Evolutionary conservation across 768 basidiomycete genomes (phyloP).

Genomic region (Lentinula lateritia): DNA sequence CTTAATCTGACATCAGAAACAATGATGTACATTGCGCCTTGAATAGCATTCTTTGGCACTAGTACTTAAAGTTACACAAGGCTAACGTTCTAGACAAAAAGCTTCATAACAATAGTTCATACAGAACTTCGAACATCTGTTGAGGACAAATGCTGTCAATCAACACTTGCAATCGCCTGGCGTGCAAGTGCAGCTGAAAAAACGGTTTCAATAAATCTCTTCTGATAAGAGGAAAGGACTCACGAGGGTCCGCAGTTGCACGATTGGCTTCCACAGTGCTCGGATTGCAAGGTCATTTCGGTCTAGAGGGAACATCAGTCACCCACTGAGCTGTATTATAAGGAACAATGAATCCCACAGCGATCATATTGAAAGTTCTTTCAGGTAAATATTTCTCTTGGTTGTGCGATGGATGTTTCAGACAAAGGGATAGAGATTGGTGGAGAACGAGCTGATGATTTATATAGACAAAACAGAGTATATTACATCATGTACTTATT

Average conservation of each 20-base stretch:
- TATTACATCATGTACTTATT: not conserved
- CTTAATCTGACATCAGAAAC: too few species aligned
- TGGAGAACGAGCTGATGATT: not conserved
- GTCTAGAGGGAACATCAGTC: not conserved
- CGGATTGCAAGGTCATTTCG: not conserved
- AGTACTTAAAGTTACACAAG: too few species aligned
- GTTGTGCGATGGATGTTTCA: not conserved
- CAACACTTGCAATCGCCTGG: conserved; percentile 6
- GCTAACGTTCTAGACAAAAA: too few species aligned
- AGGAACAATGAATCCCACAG: not conserved
- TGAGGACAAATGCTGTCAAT: not conserved
- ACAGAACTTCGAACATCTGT: too few species aligned
- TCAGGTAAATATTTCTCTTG: not conserved
- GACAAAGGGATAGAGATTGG: too few species aligned
- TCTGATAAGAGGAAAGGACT: not conserved
- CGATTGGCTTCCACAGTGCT: conserved; percentile 1
- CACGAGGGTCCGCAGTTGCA: conserved; percentile 3
- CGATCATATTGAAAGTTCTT: not conserved
- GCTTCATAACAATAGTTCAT: too few species aligned
- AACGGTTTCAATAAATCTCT: not conserved
- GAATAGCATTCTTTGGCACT: too few species aligned
- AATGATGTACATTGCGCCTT: too few species aligned
- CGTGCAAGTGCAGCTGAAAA: not conserved
- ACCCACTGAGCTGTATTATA: not conserved
- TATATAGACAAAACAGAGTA: not conserved